Base-by-base conservation (phyloP, 345 rosid species). In the Eutrema yunnanense region DNA sequence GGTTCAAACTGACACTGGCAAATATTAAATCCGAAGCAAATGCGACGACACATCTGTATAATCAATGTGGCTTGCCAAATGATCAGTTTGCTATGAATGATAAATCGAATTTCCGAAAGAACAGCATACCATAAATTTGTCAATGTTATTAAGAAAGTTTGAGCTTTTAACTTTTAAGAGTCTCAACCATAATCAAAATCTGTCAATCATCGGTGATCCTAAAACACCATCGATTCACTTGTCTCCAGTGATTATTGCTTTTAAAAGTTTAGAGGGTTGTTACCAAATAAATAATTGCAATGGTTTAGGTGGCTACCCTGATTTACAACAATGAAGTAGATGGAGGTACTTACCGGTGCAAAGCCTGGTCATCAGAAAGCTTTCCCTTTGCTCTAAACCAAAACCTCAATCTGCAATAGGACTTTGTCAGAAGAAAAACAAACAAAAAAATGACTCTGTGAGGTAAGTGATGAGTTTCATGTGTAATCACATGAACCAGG, bases 311-410 rank as follows among this genome's bases (percentile, higher is more conserved):
- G n/a, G 54, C 8, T 41, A 5, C 16, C 13, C 44, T 9, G 62
- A 69, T 53, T 43, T 48, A 50, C 53, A 71, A 30, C 42, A 11
- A 38, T 52, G 22, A 72, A 72, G 51, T 70, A 43, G 57, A 57
- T 46, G 50, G 56, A 71, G 57, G 63, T 34, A 58, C 86, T 78
- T 62, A 89, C 98, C 97, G 84, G 69, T 94, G 97, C 83, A 94
- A 80, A 63, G 99, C 96, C 78, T 86, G 93, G 74, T 95, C 99
- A 75, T 95, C 96, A 38, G 98, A 90, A 57, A 95, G 96, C 68
- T 85, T 90, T 75, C 99, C 99, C 80, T 73, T 90, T 66, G 99
- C 90, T 83, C 90, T 90, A 83, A 92, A 86, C 99, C 99, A 95
- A 78, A 82, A 88, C 83, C 73, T 95, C 84, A 90, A 73, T 48